phyloP scores from a whole-genome alignment of 306 rosid genomes.

The Cicer arietinum region DNA sequence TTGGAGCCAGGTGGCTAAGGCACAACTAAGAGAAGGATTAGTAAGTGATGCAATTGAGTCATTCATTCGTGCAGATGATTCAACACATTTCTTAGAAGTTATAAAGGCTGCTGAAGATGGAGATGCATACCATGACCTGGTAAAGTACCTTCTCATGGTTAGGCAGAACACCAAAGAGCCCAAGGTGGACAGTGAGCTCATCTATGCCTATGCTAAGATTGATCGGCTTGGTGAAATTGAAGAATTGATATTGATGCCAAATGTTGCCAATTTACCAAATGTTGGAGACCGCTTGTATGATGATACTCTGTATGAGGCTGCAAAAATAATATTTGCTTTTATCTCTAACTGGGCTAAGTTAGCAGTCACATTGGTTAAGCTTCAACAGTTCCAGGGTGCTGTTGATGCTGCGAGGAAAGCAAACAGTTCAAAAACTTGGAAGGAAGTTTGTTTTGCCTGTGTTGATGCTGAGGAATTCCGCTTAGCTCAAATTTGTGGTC shows the following conservation, averaged over 20 bases:
- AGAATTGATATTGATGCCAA: constrained; percentile 95
- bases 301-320: constrained; percentile 90
- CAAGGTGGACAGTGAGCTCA: constrained; percentile 95
- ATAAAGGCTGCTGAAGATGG: constrained; percentile 84
- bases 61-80: constrained; percentile 90
- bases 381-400: constrained; percentile 91
- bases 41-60: constrained; percentile 98
- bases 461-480: constrained; percentile 99
- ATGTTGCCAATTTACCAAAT: constrained; percentile 86
- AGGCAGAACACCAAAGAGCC: constrained; percentile 91
- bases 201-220: constrained; percentile 94
- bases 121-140: constrained; percentile 85
- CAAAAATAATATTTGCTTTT: constrained; percentile 84
- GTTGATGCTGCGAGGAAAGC: constrained; percentile 99
- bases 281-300: constrained; percentile 93
- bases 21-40: constrained; percentile 85
- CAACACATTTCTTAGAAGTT: constrained; percentile 85
- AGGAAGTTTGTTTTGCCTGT: constrained; percentile 95
- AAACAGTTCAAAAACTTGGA: constrained; percentile 95
- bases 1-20: constrained; percentile 98
- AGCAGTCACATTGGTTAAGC: constrained; percentile 85
- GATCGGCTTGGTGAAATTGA: constrained; percentile 92
- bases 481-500: constrained; percentile 95
- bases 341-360: constrained; percentile 96
- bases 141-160: constrained; percentile 88